Base-by-base conservation (phyloP, 257 asterid species). In the Solanum chmielewskii region DNA sequence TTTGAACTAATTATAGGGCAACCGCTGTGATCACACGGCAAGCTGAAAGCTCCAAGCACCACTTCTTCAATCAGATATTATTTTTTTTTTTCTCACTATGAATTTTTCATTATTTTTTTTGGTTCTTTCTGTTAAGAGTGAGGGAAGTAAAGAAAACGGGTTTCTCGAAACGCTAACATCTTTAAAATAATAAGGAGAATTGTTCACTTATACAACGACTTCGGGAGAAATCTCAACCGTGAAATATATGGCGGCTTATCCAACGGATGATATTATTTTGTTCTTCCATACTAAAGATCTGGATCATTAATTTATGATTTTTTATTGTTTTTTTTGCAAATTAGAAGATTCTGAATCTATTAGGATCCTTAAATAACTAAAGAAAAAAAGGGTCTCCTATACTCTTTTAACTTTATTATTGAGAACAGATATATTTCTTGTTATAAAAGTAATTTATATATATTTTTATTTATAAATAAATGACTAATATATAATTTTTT, bases 181-280 rank as follows among this genome's bases (percentile, higher is more conserved):
- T 49, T 29, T 47, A 29, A 29, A 47, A 49, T 3, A 31, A 31
- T 49, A 80, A 29, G 56, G 25, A 18, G 18, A 49, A 49, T 49
- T 80, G 85, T 49, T 29, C 44, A 47, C 85, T 27, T 78, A 15
- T 9, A 45, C 90, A 90, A 89, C 87, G 90, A 82, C 91, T 47
- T 47, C 47, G 16, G 1, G 23, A 52, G 11, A 47, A 85, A 89
- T 90, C 92, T 66, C 76, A 80, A 78, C 89, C 93, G 92, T 45
- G 2, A 0, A 56, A 39, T 35, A 41, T 23, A 70, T 27, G 60
- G 45, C 7, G 69, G 75, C 45, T 86, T 60, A 91, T 90, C 91
- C 88, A 80, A 92, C 93, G 94, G 92, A 5, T 12, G 35, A n/a
- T 45, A 29, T 9, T 7, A 39, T 59, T 84, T 31, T 60, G 49